Evolutionary conservation across 805 yeast genomes (phyloP), one percentile per base, ranked within the genome.

Genomic region (Myxozyma kluyveri): DNA sequence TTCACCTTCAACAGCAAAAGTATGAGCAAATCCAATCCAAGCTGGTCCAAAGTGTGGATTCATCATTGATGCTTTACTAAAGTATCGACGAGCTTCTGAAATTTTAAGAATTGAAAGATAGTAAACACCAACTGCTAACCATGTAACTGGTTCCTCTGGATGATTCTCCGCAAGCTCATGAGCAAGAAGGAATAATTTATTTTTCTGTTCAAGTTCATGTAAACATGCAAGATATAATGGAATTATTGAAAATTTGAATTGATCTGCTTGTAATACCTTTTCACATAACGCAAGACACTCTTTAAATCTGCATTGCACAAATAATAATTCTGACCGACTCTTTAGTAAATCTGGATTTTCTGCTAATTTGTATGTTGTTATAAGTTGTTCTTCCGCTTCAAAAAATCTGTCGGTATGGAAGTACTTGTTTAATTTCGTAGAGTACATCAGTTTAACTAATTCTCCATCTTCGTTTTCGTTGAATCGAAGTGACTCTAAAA

Each of bases 21-120:
- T 90, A 64, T 91, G 98, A 0, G 98, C 98, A 72, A 93, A 93
- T 2, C 97, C 99, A 31, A 93, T 82, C 99, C 99, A 93, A 1
- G 98, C 96, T 47, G 87, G 91, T 0, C 93, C 95, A 71, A 87
- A 89, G 60, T 83, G 86, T 2, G 99, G 95, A 63, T 88, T 85
- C 54, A 90, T 69, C 60, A 89, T 75, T 1, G 97, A 88, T 0
- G 97, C 90, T 66, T 88, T 89, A 37, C 93, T 84, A 69, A 89
- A 93, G 65, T 79, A 88, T 57, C 85, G 79, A 53, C 99, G 75
- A 0, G 98, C 96, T 59, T 90, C 97, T 4, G 82, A 67, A 10
- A 86, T 74, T 65, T 84, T 84, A 53, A 77, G 77, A 3, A 84
- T 82, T 3, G 89, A 75, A 58, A 91, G 72, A 66, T 93, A 93